These are phyloP conservation scores for Cucurbita moschata DNA, from an alignment of 306 rosid genomes.

Conservation along the genomic window DNA sequence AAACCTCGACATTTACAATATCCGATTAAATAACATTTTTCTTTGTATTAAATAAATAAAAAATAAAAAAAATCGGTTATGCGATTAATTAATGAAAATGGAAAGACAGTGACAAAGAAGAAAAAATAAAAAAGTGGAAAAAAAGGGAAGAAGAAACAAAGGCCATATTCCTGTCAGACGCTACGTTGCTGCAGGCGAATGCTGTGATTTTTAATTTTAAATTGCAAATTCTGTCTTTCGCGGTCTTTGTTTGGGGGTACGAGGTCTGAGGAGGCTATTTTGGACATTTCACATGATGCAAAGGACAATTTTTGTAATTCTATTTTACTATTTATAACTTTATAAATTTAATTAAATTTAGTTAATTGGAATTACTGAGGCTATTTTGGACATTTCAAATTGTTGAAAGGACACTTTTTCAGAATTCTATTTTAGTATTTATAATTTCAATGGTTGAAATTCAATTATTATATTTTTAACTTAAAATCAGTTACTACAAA, in stretches of 20 bases:
- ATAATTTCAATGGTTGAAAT: too few relatives aligned
- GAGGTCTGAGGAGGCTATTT: not conserved
- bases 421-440: too few relatives aligned
- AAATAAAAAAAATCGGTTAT: not conserved
- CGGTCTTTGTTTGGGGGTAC: not conserved
- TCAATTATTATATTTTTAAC: too few relatives aligned
- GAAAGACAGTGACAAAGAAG: not conserved
- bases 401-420: too few relatives aligned
- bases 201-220: not conserved
- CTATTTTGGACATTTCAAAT: too few relatives aligned
- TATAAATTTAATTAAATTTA: too few relatives aligned
- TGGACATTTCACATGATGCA: slow-evolving; percentile 6
- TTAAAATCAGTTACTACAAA: too few relatives aligned
- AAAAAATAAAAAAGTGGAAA: not conserved
- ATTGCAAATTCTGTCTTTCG: not conserved
- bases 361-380: too few relatives aligned
- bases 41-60: not conserved
- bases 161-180: not conserved
- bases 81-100: not conserved
- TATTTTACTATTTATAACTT: too few relatives aligned
- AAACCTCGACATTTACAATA: not conserved
- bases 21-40: too few relatives aligned
- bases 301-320: not conserved
- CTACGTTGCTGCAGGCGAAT: not conserved
- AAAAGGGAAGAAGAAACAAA: not conserved